These are phyloP conservation scores for Pulveroboletus sp. DNA, from an alignment of 768 basidiomycete species.

Conservation along the genomic window DNA sequence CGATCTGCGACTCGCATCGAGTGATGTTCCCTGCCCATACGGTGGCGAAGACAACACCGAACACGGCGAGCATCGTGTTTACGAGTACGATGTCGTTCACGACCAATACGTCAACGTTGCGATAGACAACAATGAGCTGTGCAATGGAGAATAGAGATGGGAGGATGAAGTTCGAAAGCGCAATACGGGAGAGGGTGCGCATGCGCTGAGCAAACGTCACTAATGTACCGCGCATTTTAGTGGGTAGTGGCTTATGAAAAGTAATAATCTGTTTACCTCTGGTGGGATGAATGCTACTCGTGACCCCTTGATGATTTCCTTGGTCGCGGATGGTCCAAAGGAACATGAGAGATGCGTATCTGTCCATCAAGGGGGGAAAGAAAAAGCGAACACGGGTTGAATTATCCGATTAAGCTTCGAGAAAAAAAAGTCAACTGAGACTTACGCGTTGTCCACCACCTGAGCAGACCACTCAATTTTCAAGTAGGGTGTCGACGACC, in stretches of 20 bases:
- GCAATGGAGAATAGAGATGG: conserved; percentile 29
- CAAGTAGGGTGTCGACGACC: conserved; percentile 25
- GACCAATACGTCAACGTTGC: conserved; percentile 13
- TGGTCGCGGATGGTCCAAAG: conserved; percentile 24
- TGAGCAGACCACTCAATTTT: conserved; percentile 32
- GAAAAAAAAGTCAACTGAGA: background rate
- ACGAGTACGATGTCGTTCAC: conserved; percentile 27
- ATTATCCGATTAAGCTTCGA: background rate
- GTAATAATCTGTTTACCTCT: background rate
- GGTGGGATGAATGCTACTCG: conserved; percentile 16
- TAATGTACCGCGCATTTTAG: background rate
- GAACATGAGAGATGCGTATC: conserved; percentile 26
- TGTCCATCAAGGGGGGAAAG: background rate
- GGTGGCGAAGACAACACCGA: conserved; percentile 32
- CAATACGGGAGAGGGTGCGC: conserved; percentile 26
- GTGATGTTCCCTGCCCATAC: conserved; percentile 24
- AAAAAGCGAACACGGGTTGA: too few relatives aligned
- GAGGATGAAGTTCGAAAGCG: conserved; percentile 31
- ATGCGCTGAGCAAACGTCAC: conserved; percentile 22
- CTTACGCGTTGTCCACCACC: conserved; percentile 28
- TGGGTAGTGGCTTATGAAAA: background rate
- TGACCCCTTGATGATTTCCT: conserved; percentile 10
- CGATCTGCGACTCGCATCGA: background rate
- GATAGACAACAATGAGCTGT: conserved; percentile 29
- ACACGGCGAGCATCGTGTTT: conserved; percentile 30